Conservation (phyloP, 169 alveolate genomes). For the Amoebophrya sp. region DNA sequence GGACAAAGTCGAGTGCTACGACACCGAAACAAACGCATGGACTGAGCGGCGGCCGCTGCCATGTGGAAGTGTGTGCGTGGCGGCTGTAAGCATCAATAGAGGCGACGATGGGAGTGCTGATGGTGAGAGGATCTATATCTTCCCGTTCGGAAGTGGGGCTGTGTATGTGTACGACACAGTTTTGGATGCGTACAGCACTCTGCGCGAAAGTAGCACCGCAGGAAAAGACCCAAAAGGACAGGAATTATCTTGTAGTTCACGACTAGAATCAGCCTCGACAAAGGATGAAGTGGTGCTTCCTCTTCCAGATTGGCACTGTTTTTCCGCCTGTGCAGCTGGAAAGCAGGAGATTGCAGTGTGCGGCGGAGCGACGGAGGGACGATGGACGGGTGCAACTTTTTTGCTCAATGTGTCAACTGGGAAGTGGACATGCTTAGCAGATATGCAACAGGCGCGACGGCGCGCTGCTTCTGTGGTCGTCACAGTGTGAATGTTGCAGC, state of each 20-base stretch:
- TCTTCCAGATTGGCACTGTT: not conserved
- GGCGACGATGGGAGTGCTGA: not conserved
- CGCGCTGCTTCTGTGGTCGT: no score
- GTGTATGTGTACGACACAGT: not conserved
- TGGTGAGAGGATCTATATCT: not conserved
- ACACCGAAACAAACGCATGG: not conserved
- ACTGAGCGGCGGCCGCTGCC: not conserved
- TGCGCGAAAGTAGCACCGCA: not conserved
- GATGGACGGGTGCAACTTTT: no score
- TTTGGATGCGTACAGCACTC: not conserved
- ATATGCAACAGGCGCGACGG: no score
- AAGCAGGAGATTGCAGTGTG: no score
- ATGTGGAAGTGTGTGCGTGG: not conserved
- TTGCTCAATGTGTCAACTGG: no score
- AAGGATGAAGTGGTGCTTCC: not conserved
- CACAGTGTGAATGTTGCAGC: no score
- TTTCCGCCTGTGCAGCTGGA: not conserved
- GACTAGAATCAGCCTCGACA: no score
- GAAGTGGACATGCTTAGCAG: no score
- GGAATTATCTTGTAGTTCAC: not conserved
- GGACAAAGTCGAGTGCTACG: not conserved
- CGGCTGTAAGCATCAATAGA: not conserved
- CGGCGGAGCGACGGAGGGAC: no score
- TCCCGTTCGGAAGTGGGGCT: not conserved
- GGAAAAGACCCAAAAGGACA: not conserved